phyloP scores from a whole-genome alignment of 805 yeast genomes.

The Cyberlindnera mrakii region DNA sequence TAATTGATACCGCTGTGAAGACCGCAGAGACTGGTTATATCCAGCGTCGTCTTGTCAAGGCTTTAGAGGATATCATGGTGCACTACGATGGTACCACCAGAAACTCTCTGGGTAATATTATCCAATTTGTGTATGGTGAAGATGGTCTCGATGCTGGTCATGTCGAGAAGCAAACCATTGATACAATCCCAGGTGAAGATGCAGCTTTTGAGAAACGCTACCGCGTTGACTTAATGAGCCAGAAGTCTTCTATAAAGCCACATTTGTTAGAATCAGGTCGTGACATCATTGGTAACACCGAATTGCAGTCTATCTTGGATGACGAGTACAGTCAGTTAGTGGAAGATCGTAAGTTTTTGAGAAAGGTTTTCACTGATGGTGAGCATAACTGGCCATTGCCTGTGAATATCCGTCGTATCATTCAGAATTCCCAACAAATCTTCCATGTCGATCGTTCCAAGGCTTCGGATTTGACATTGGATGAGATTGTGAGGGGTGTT shows the following conservation, averaged over 20 bases:
- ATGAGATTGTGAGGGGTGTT: conserved; percentile 73
- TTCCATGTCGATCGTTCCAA: conserved; percentile 88
- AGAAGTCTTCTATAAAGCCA: conserved; percentile 57
- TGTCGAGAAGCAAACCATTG: conserved; percentile 93
- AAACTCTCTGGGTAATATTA: conserved; percentile 93
- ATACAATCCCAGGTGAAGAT: conserved; percentile 91
- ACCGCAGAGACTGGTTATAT: conserved; percentile 99
- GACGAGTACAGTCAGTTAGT: conserved; percentile 75
- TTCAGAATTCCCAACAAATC: conserved; percentile 95
- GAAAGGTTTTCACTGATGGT: conserved; percentile 87
- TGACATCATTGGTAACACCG: conserved; percentile 85
- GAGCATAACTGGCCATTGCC: conserved; percentile 98
- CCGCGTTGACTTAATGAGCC: conserved; percentile 78
- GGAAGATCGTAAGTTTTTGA: conserved; percentile 71
- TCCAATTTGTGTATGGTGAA: conserved; percentile 96
- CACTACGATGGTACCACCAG: conserved; percentile 98
- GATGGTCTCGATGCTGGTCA: conserved; percentile 99
- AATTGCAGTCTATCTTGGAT: conserved; percentile 74
- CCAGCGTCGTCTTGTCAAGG: conserved; percentile 96
- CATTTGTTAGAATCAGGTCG: conserved; percentile 81
- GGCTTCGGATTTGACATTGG: conserved; percentile 84
- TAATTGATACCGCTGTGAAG: conserved; percentile 98
- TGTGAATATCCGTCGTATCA: conserved; percentile 89
- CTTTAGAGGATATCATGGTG: conserved; percentile 94
- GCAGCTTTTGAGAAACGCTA: conserved; percentile 76